phyloP scores from a whole-genome alignment of 805 yeast genomes.

The Myxozyma neotropica region DNA sequence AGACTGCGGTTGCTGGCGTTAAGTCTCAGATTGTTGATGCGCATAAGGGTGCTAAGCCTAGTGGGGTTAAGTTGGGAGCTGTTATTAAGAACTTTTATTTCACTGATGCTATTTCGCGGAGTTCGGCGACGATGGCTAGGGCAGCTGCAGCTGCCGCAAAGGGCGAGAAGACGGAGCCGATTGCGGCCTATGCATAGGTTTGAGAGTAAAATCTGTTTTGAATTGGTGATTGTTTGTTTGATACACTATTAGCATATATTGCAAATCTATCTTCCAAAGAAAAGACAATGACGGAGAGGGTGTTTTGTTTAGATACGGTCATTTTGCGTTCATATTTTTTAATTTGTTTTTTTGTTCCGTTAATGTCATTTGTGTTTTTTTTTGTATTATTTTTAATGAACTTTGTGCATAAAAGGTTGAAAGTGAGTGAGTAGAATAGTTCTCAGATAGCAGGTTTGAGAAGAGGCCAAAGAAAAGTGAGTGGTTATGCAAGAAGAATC shows the following conservation, averaged over 20 bases:
- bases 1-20: constrained; percentile 60
- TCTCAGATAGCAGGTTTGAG: too few species aligned
- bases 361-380: neutral
- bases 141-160: constrained; percentile 56
- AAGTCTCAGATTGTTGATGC: constrained; percentile 46
- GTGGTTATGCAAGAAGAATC: neutral
- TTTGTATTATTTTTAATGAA: neutral
- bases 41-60: constrained; percentile 46
- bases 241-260: too few species aligned
- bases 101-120: constrained; percentile 84
- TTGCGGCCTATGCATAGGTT: constrained; percentile 30
- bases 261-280: neutral
- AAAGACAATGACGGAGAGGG: neutral
- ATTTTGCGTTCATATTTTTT: neutral
- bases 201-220: neutral
- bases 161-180: constrained; percentile 23
- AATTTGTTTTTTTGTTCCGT: neutral
- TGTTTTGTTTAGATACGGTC: constrained; percentile 8
- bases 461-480: too few species aligned
- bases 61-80: constrained; percentile 59
- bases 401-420: neutral
- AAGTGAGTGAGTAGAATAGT: neutral
- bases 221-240: too few species aligned
- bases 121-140: constrained; percentile 88
- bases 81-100: constrained; percentile 83